phyloP scores from a whole-genome alignment of 2,329 filamentous ascomycete genomes.

The Orbilia quercus region DNA sequence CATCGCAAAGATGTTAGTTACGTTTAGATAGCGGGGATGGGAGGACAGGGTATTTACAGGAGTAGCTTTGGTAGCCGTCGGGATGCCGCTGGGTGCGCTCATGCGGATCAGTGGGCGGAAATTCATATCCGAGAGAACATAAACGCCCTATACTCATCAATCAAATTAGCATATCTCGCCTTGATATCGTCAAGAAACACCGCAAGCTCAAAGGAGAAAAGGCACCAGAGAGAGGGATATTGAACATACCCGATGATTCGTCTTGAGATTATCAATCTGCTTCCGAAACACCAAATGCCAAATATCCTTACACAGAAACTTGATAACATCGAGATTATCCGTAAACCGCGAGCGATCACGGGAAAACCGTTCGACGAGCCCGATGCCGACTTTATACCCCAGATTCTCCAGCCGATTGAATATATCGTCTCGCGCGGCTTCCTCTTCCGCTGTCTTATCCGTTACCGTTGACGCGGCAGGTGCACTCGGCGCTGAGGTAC shows the following conservation, averaged over 20 bases:
- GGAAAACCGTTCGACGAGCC: slow-evolving; percentile 87
- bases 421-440: slow-evolving; percentile 74
- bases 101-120: slow-evolving; percentile 91
- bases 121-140: slow-evolving; percentile 90
- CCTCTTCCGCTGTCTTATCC: slow-evolving; percentile 49
- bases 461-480: slow-evolving; percentile 48
- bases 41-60: slow-evolving; percentile 70
- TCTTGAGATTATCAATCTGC: slow-evolving; percentile 98
- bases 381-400: slow-evolving; percentile 92
- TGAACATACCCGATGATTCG: slow-evolving; percentile 83
- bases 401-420: slow-evolving; percentile 84
- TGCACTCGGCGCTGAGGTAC: slow-evolving; percentile 5
- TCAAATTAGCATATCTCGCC: too few species aligned
- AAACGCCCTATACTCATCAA: slow-evolving; percentile 75
- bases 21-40: background rate
- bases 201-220: background rate
- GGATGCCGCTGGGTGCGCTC: slow-evolving; percentile 82
- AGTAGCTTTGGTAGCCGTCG: slow-evolving; percentile 76
- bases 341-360: slow-evolving; percentile 86
- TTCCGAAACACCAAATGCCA: slow-evolving; percentile 96
- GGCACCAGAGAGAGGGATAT: background rate
- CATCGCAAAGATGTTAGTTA: background rate
- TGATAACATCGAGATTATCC: slow-evolving; percentile 94
- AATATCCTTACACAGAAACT: slow-evolving; percentile 98
- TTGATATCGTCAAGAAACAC: too few species aligned